Conservation (phyloP, 2,329 filamentous ascomycete genomes). For the Fusarium duplospermum region DNA sequence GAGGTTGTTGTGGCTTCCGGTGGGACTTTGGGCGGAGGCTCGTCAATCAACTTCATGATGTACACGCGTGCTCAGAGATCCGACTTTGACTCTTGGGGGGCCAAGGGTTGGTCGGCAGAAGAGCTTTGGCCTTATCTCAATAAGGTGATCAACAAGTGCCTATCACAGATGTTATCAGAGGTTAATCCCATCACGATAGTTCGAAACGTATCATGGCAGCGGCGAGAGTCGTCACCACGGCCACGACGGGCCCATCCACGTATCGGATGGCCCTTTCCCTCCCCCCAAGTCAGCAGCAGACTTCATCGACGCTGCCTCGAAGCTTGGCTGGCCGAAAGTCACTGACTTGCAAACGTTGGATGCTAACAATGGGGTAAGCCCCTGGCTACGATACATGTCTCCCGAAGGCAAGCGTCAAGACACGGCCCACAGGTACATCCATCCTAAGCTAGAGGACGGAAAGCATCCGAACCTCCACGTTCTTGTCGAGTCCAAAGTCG, state of each 20-base stretch:
- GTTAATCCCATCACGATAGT: background rate
- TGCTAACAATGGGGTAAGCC: conserved; percentile 45
- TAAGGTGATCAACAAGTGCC: conserved; percentile 11
- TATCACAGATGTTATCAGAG: background rate
- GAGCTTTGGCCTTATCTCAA: conserved; percentile 47
- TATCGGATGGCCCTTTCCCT: background rate
- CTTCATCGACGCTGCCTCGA: background rate
- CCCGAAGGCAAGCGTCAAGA: conserved; percentile 66
- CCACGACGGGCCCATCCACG: background rate
- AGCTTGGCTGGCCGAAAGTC: background rate
- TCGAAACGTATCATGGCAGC: background rate
- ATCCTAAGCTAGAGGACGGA: conserved; percentile 45
- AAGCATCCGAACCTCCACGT: background rate
- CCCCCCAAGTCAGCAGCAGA: background rate
- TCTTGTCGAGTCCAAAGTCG: background rate
- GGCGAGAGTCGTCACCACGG: background rate
- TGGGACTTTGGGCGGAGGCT: conserved; percentile 44
- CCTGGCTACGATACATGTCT: conserved; percentile 54
- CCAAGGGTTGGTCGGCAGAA: conserved; percentile 45
- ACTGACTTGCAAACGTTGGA: conserved; percentile 64
- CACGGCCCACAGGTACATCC: conserved; percentile 61
- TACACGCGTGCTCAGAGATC: conserved; percentile 45
- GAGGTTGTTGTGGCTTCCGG: conserved; percentile 38
- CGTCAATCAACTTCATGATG: conserved; percentile 45
- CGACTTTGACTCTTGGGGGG: conserved; percentile 48